Percentiles rank a stretch among this genome's conserved stretches.
These are phyloP conservation scores for Barnettozyma sucrosica DNA, from an alignment of 805 yeast genomes.

Conservation along the genomic window DNA sequence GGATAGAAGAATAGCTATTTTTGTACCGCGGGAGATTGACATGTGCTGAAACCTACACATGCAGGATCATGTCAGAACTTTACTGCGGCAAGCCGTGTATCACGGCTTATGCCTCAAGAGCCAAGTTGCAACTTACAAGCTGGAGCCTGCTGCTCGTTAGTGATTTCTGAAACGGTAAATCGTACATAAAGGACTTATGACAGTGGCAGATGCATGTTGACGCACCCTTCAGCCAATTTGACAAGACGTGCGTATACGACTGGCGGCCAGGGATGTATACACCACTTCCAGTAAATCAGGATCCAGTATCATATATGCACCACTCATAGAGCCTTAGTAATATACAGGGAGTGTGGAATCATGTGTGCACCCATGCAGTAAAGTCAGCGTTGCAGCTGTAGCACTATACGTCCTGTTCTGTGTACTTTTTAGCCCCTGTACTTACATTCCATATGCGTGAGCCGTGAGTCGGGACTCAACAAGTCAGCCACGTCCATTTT, in stretches of 20 bases:
- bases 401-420: not conserved
- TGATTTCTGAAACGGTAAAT: not conserved
- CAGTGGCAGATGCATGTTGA: not conserved
- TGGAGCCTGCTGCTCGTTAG: not conserved
- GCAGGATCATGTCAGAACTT: not conserved
- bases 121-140: not conserved
- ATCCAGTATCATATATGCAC: not conserved
- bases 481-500: not conserved
- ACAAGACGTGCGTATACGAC: not conserved
- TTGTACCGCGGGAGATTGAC: not conserved
- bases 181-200: too few relatives aligned
- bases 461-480: not conserved
- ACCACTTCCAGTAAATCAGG: not conserved
- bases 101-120: too few relatives aligned
- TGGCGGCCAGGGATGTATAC: not conserved
- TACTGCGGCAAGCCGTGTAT: too few relatives aligned
- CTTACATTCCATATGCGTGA: not conserved
- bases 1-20: not conserved
- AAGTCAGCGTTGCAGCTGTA: not conserved
- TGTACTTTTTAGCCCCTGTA: too few relatives aligned
- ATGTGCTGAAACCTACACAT: not conserved
- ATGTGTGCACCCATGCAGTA: not conserved
- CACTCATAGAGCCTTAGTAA: not conserved
- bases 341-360: not conserved
- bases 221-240: not conserved